Base-by-base conservation (phyloP, 2,329 filamentous ascomycete genomes). In the Cordyceps militaris region DNA sequence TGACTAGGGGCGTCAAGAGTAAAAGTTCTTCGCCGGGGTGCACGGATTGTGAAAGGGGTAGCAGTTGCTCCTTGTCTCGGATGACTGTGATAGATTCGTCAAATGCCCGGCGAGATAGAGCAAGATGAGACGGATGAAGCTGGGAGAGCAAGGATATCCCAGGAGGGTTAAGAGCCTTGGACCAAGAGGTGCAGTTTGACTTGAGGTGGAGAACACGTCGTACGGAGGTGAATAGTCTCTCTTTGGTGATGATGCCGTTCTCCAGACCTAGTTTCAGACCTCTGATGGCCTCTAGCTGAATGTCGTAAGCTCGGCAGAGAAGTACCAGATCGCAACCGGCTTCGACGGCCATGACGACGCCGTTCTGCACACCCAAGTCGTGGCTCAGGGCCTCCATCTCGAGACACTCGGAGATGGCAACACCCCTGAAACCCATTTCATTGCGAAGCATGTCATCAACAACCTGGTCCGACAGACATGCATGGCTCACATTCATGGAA, bases 371-470 rank as follows among this genome's bases (percentile, higher is more conserved):
- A n/a, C 93, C 93, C 51, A 97, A 94, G 65, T 97, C 95, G 67
- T 96, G 90, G 62, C 91, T 94, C 9, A 97, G 80, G 0, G 92
- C 91, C 67, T 97, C 92, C 93, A 97, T 97, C 70, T 97, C 93
- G 8, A 97, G 75, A 63, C 93, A 97, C 68, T 97, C 93, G 0
- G 92, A 97, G 51, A 97, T 91, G 24, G 94, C 91, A 2, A 97
- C 92, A 1, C 93, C 93, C 51, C 90, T 83, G 65, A 97, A 97
- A 2, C 88, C 88, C 24, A 97, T 81, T 63, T 97, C 91, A 60
- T 88, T 87, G n/a, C 93, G 83, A 3, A 97, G 77, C 23, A 97
- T 75, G 59, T 94, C 91, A 66, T 96, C 89, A 3, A 97, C 91
- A 1, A 97, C 91, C 70, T 96, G 91, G 64, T 97, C 88, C 0